Base-by-base conservation (phyloP, 2,329 filamentous ascomycete species). In the Fusarium heterosporum region DNA sequence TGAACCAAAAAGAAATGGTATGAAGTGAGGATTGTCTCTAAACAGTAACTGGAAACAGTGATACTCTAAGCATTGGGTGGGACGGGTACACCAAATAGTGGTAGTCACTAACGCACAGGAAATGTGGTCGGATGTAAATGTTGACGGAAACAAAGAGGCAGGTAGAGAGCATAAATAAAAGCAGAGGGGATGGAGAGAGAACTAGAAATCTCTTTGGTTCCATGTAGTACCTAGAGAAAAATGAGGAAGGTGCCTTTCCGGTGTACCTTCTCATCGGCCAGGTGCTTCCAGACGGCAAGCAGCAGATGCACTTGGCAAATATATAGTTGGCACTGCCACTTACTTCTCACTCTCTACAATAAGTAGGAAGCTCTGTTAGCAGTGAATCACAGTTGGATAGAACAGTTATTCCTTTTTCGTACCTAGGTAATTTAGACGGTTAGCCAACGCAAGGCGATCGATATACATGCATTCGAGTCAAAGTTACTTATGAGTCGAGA, bases 261-360 rank as follows among this genome's bases (percentile, higher is more conserved):
- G 28, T 40, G 61, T 47, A 50, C 38, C 49, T 55, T 52, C 49
- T 49, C 32, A 41, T 17, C 25, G 29, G 47, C 61, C 61, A 64
- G 34, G 29, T 41, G 53, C 26, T 52, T n/a, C 38, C 39, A 42
- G 42, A 32, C 42, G 61, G 47, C 54, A 56, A 50, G 43, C 40
- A 45, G 42, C 41, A 50, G 39, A 17, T 56, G 22, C 4, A 32
- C 36, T 29, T 39, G 34, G 25, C 32, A 47, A 36, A 39, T n/a
- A 7, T 22, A 7, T 22, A 13, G n/a, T 12, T 47, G 17, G n/a
- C 57, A 50, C 30, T 48, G 41, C 42, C 40, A 16, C 22, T 53
- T 28, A 17, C 19, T 26, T 42, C 8, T 17, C 10, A 43, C 6
- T 17, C 17, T 32, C 34, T 36, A 8, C 7, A n/a, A 8, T 6